Base-by-base conservation (phyloP, 495 filamentous ascomycete species). In the Friedmanniomyces simplex region DNA sequence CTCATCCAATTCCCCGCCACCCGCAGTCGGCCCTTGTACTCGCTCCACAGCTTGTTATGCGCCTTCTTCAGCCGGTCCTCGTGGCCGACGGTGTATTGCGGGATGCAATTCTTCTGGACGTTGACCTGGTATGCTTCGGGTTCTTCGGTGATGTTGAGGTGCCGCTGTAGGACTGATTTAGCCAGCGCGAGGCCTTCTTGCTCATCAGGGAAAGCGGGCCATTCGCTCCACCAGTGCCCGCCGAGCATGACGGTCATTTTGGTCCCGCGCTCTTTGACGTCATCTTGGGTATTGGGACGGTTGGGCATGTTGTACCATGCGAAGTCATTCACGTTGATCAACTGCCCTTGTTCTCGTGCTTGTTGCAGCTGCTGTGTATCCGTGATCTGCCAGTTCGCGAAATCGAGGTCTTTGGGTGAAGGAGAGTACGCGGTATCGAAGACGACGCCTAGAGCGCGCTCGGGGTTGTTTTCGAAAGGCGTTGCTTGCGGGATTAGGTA, bases 161-260 rank as follows among this genome's bases (percentile, higher is more conserved):
- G 93, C 28, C 89, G 77, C 41, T 74, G 66, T 1, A 97, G 73
- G 49, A 91, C 73, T 8, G 72, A 67, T 25, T 76, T 76, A 18
- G 91, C 89, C 78, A 91, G 84, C 1, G 65, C 62, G 28, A 82
- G 71, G 21, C 82, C 88, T 54, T 84, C 73, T 12, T 83, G 76
- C 50, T 82, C 74, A 58, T 79, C 74, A 0, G 86, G 86, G 43
- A 75, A 75, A 39, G 74, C 73, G 24, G 76, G 69, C 76, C 75
- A 81, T 42, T 68, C 76, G 61, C 88, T 81, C 91, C 91, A 97
- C 74, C 85, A 90, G 72, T 96, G 91, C 6, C 93, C 93, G 50
- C 93, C 93, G 22, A 97, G 71, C 87, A 99, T 95, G 51, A 97
- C 86, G 14, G 91, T 96, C 30, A 99, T 68, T 67, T 95, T 96